Evolutionary conservation across 768 basidiomycete genomes (phyloP).

Genomic region (Naganishia vishniacii): DNA sequence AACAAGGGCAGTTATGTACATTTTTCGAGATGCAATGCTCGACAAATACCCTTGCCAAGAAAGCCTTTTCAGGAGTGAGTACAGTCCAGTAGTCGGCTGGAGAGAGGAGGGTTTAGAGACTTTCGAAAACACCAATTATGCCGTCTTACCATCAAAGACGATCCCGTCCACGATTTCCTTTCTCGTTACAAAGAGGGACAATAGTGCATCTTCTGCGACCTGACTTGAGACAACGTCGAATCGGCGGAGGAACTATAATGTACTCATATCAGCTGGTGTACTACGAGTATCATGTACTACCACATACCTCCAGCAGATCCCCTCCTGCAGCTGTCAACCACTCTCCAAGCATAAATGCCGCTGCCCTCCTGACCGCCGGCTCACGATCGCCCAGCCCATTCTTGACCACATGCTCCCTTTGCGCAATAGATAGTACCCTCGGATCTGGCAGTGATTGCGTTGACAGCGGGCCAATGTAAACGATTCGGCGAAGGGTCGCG

Average conservation of each 20-base stretch:
- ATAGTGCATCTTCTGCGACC: conserved; percentile 68
- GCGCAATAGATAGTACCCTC: conserved; percentile 60
- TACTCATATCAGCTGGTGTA: no score
- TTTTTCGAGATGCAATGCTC: conserved; percentile 60
- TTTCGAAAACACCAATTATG: neutral
- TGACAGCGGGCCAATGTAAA: conserved; percentile 63
- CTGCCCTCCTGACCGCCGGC: conserved; percentile 62
- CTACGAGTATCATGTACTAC: no score
- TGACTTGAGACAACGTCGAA: conserved; percentile 45
- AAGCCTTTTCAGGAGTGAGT: conserved; percentile 68
- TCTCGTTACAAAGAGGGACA: conserved; percentile 64
- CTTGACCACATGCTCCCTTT: conserved; percentile 70
- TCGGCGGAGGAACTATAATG: conserved; percentile 41
- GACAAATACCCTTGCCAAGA: conserved; percentile 76
- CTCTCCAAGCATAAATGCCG: conserved; percentile 62
- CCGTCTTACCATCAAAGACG: conserved; percentile 61
- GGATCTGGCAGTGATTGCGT: conserved; percentile 60
- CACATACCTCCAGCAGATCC: conserved; percentile 17
- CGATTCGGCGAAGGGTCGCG: conserved; percentile 63
- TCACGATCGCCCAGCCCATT: conserved; percentile 86
- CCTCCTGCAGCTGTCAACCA: conserved; percentile 62
- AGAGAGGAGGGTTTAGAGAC: neutral
- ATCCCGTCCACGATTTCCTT: conserved; percentile 64
- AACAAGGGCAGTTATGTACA: neutral
- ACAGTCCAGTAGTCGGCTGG: conserved; percentile 67